Evolutionary conservation across 2,329 filamentous ascomycete species (phyloP).

Genomic region (Botrytis medusae): DNA sequence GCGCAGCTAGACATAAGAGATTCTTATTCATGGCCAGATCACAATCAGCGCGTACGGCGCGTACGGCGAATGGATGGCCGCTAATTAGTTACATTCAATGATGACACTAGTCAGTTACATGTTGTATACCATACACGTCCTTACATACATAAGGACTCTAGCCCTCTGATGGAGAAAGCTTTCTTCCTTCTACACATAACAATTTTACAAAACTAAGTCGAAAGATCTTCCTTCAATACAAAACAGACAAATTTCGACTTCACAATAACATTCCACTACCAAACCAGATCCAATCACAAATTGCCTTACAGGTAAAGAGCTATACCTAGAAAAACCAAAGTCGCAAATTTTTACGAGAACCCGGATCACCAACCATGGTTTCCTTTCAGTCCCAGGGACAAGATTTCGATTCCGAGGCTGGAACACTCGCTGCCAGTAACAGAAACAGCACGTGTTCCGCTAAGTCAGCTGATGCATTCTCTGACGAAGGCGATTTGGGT

Average conservation of each 20-base stretch:
- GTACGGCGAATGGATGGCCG: not conserved
- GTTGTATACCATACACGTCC: not conserved
- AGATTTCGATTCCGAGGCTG: not conserved
- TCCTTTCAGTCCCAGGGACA: not conserved
- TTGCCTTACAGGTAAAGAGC: not conserved
- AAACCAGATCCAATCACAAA: not conserved
- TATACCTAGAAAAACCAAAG: not conserved
- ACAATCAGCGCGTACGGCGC: accelerated
- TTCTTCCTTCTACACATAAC: not conserved
- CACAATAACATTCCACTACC: not conserved
- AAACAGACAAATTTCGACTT: not conserved
- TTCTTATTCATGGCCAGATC: not conserved
- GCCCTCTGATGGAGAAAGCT: not conserved
- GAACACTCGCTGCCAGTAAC: not conserved
- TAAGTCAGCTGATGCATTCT: not conserved
- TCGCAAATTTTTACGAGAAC: not conserved
- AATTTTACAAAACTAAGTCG: not conserved
- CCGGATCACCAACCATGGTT: not conserved
- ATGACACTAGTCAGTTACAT: not conserved
- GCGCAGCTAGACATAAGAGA: too few species aligned
- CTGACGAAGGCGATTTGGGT: not conserved
- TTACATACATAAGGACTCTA: not conserved
- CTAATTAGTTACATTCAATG: too few species aligned
- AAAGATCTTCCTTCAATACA: not conserved
- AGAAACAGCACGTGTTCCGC: not conserved